Evolutionary conservation across 2,329 filamentous ascomycete genomes (phyloP), one percentile per base, ranked within the genome.

Genomic region (Alternaria ethzedia): DNA sequence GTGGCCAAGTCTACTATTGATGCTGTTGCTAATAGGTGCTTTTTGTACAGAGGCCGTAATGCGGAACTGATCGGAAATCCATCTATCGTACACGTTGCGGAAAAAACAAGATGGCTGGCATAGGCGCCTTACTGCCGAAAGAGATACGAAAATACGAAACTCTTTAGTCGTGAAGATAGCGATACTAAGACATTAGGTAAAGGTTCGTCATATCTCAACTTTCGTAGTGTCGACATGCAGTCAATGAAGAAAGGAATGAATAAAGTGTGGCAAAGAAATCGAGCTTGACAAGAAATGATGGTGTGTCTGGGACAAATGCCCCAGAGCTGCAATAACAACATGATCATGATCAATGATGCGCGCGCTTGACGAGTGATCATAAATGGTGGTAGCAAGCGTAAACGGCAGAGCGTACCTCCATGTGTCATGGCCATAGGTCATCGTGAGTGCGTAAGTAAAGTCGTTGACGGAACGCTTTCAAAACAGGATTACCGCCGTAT

Each of bases 41-140:
- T 78, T 77, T 78, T 79, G 66, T 78, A 79, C 75, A 79, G 62
- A 77, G 74, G 77, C 75, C 76, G 76, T 79, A 65, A 77, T 65
- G 50, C 52, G 64, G 61, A 62, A 57, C 63, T 65, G 65, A 57
- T 65, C 58, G 58, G 64, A 66, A 67, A 63, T 60, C 67, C 69
- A 70, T 74, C 67, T 79, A 79, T 78, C 66, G 70, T 79, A 79
- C 78, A 79, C 60, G 63, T 65, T 57, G 64, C 49, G 62, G 52
- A 61, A 63, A 65, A 68, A 64, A 64, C 55, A 54, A 59, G 20
- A 52, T 64, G 68, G 59, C 61, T 62, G 49, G 59, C 51, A 52
- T 44, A 56, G 55, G 61, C 45, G 44, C 46, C 61, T 41, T 41
- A 20, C 51, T 58, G 64, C 57, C 59, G 56, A 45, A 63, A 60